Evolutionary conservation across 306 rosid species (phyloP), one percentile per base, ranked within the genome.

Genomic region (Pterocarpus macrocarpus): DNA sequence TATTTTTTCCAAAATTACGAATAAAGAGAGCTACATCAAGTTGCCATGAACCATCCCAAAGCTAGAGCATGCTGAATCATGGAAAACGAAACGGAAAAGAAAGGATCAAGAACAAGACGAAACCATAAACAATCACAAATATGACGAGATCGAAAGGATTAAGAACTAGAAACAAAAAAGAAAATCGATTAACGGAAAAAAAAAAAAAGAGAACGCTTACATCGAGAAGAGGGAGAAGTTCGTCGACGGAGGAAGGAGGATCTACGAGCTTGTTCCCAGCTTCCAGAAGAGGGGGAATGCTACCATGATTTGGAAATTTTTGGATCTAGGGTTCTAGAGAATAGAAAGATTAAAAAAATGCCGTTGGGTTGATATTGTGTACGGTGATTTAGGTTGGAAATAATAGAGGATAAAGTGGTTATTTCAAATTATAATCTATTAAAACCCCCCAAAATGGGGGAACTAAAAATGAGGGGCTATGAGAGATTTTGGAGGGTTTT

Each of bases 191-290:
- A 50, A 38, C 10, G 2, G 4, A 64, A 33, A n/a, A 28, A 64
- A 4, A 1, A 11, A 55, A 14, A 61, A 14, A 55, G 36, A 39
- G 59, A 12, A 57, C 10, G 76, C 90, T 90, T 91, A 94, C 98
- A 80, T 90, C 87, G 28, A 94, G 93, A 89, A 94, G 85, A 66
- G 71, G 77, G 7, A 94, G 90, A 10, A 94, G 90, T 10, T 94
- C 90, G 0, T 89, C 89, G 16, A 83, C 86, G 30, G 91, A 62
- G 11, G 94, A 58, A 34, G 98, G 94, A 77, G 90, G 92, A 57
- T 89, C 88, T 41, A 75, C 34, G 67, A 94, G 97, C 87, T 65
- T 86, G 62, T 78, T 83, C 1, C 97, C 98, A 73, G 95, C 96
- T 88, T 91, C 87, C 13, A 78, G 17, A 34, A 94, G 97, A 22